A percentile compares a stretch with the other conserved stretches of the same genome.
phyloP scores from a whole-genome alignment of 163 green algal genomes.

The Chlamydomonas reinhardtii region DNA sequence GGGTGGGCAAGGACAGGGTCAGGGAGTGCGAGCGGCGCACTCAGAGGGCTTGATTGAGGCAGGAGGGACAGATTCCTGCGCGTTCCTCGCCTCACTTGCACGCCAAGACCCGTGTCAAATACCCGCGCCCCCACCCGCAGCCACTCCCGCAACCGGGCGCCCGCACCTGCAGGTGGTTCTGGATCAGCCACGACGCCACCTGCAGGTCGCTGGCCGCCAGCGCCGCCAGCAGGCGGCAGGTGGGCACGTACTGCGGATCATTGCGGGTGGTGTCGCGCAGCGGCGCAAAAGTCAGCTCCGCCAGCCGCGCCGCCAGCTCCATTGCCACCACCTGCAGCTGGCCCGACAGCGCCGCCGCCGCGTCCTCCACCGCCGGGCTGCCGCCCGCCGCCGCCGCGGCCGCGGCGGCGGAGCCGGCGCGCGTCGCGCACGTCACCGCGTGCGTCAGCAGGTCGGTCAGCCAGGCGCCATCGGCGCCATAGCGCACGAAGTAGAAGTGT shows the following conservation, averaged over 20 bases:
- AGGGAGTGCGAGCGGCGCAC: too few relatives aligned
- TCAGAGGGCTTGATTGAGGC: too few relatives aligned
- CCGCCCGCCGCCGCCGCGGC: background rate
- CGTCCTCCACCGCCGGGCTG: background rate
- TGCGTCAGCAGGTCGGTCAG: background rate
- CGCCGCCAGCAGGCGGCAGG: conserved; percentile 12
- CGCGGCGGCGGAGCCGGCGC: background rate
- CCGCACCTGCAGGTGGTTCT: too few relatives aligned
- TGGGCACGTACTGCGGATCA: background rate
- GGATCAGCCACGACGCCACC: too few relatives aligned
- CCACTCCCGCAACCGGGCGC: too few relatives aligned
- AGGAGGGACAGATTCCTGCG: too few relatives aligned
- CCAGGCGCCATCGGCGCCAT: background rate
- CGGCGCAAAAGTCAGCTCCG: background rate
- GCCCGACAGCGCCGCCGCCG: background rate
- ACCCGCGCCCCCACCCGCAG: too few relatives aligned
- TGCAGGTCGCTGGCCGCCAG: background rate
- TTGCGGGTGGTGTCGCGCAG: conserved; percentile 2
- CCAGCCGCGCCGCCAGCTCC: background rate
- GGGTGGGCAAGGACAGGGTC: too few relatives aligned
- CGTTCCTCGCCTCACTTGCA: too few relatives aligned
- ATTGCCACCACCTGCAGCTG: background rate
- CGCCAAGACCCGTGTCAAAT: too few relatives aligned
- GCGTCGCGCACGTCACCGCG: background rate
- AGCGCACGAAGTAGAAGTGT: conserved; percentile 16